A percentile compares a stretch with the other conserved stretches of the same genome.
phyloP scores from a whole-genome alignment of 805 yeast genomes.

The Dipodascus geniculatus region DNA sequence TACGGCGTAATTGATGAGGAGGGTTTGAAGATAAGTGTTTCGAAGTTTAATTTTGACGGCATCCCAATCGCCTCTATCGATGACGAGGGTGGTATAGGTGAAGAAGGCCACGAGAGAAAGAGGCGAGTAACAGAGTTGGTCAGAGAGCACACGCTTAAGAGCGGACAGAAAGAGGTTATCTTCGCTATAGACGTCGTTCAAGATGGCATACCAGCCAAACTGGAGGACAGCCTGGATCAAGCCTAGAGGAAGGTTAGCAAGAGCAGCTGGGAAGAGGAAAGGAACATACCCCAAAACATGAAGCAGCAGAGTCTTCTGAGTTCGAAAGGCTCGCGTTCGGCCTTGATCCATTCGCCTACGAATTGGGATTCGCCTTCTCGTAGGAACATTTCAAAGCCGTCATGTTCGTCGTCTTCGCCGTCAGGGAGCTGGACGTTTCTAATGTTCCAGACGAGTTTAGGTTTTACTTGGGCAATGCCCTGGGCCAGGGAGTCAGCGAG shows the following conservation, averaged over 20 bases:
- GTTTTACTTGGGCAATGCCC: slow-evolving; percentile 35
- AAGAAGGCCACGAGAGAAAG: slow-evolving; percentile 59
- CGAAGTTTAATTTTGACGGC: slow-evolving; percentile 55
- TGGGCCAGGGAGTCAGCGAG: slow-evolving; percentile 91
- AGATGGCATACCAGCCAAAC: slow-evolving; percentile 77
- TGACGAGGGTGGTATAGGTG: slow-evolving; percentile 68
- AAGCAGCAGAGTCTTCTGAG: slow-evolving; percentile 67
- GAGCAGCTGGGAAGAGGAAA: slow-evolving; percentile 1
- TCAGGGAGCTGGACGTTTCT: slow-evolving; percentile 23
- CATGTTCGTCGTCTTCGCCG: slow-evolving; percentile 18
- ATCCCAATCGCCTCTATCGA: slow-evolving; percentile 60
- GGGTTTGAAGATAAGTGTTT: slow-evolving; percentile 47
- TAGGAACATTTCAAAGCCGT: slow-evolving; percentile 5
- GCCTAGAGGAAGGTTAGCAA: slow-evolving; percentile 25
- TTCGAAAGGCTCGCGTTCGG: slow-evolving; percentile 34
- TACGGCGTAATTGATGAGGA: slow-evolving; percentile 65
- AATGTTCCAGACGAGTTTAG: slow-evolving; percentile 14
- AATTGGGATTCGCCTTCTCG: neutral
- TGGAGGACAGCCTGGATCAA: slow-evolving; percentile 70
- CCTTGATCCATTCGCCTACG: neutral
- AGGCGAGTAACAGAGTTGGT: slow-evolving; percentile 85
- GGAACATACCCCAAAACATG: slow-evolving; percentile 54
- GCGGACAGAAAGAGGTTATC: slow-evolving; percentile 70
- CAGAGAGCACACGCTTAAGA: slow-evolving; percentile 76
- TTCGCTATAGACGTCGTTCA: slow-evolving; percentile 64